Base-by-base conservation (phyloP, 805 yeast genomes). In the Kodamaea kaohsiungensis region DNA sequence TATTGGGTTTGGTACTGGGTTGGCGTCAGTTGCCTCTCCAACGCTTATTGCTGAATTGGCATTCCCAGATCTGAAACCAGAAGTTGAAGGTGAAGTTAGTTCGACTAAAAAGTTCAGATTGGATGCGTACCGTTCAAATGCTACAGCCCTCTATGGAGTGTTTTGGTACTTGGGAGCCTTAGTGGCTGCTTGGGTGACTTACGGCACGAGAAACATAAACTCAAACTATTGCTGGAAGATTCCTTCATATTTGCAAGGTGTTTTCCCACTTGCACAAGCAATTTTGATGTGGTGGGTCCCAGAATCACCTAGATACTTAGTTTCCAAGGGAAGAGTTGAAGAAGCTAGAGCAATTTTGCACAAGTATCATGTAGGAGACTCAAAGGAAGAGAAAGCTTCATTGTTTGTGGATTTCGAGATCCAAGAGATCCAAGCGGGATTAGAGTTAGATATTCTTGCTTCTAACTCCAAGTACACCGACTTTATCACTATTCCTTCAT, bases 131-230 rank as follows among this genome's bases (percentile, higher is more conserved):
- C 61, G 71, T 57, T 62, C 59, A 15, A 51, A 54, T 1, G 37
- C 51, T 13, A 65, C 62, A 1, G 71, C 82, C 12, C 65, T 75
- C 50, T 82, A 73, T 66, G 81, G 81, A 64, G 72, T 77, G 22
- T 75, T 76, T 55, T 80, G 83, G 84, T 80, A 78, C 59, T 60
- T 79, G 37, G 86, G 85, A 43, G 82, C 83, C 10, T 62, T 79
- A 53, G 63, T 81, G 47, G 81, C 85, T 9, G 80, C 82, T 27
- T 77, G 82, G 80, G 73, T 76, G 46, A 71, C 82, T 2, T 80
- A 70, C 57, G 85, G 83, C 61, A 71, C 82, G 10, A 65, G 72
- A 51, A 56, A 60, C 12, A 54, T 71, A 13, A 53, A 43, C 4
- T 58, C 48, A 46, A 61, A 68, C 39, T 75, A 77, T 72, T 68